Base-by-base conservation (phyloP, 192 early-diverging fungal species). In the Gamsiella multidivaricata region DNA sequence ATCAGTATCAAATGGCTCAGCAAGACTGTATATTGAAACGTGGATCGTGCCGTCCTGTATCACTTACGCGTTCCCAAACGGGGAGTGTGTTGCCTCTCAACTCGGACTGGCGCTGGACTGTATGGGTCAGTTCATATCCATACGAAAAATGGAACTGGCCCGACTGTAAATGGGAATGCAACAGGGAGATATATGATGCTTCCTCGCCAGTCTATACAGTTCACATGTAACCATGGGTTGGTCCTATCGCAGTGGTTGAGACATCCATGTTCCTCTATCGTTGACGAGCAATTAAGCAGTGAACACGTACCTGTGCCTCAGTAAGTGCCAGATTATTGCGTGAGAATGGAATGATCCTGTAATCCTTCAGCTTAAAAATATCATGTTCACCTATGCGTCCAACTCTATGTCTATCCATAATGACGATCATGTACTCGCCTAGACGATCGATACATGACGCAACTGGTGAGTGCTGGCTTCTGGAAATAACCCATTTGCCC, bases 121-220 rank as follows among this genome's bases (percentile, higher is more conserved):
- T 88, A 62, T 92, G 89, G 7, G 98, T 98, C 39, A 99, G 51
- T 63, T 99, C 95, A 70, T 87, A 91, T 26, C 88, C 86, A 66
- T 94, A 93, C 49, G 97, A 98, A 72, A 95, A 97, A 65, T 94
- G 97, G 54, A 85, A 83, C 15, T 69, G 57, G 36, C 70, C 78
- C 29, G 76, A 79, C 54, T 80, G 83, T 8, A 89, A 70, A 26
- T 85, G 86, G 3, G 54, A 69, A 39, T 86, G 80, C 10, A 88
- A 50, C 7, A 89, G 61, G 5, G 82, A 58, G 2, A 88, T 69
- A 71, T 81, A 88, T 7, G 51, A 47, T 2, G 81, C 47, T 62
- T 89, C 88, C 36, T 88, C 83, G 0, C 67, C 55, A n/a, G 54
- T 69, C 88, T 89, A 80, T 50, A 45, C n/a, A 4, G 12, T 5